These are phyloP conservation scores for Cladosporium sp. DNA, from an alignment of 2,329 filamentous ascomycete species.

Conservation along the genomic window DNA sequence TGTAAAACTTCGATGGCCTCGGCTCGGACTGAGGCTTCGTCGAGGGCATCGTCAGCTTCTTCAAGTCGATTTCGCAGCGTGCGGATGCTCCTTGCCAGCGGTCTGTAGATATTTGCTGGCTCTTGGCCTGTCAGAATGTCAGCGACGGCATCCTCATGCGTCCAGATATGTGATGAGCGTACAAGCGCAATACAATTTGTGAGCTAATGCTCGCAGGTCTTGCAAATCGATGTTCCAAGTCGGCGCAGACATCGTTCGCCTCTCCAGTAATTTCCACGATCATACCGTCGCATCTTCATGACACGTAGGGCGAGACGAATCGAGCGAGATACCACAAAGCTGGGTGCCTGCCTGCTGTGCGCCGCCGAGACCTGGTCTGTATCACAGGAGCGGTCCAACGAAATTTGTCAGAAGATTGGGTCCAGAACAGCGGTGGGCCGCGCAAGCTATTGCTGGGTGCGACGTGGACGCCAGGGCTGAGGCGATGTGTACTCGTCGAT, in stretches of 20 bases:
- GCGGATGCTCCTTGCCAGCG: conserved; percentile 14
- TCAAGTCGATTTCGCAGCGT: conserved; percentile 19
- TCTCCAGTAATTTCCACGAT: background rate
- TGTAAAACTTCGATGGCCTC: conserved; percentile 5
- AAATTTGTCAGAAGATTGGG: background rate
- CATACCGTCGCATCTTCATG: background rate
- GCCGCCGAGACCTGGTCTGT: background rate
- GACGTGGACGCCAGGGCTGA: background rate
- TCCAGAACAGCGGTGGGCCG: background rate
- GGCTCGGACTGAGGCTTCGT: background rate
- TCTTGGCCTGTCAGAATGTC: conserved; percentile 13
- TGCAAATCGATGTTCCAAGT: background rate
- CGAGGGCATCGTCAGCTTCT: conserved; percentile 18
- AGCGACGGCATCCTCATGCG: background rate
- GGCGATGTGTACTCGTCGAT: background rate
- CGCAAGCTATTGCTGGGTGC: background rate
- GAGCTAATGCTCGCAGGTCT: conserved; percentile 12
- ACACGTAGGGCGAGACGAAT: background rate
- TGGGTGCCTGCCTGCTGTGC: background rate
- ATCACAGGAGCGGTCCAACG: background rate
- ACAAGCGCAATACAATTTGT: conserved; percentile 18
- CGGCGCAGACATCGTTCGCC: background rate
- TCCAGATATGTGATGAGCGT: background rate
- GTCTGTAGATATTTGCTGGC: conserved; percentile 8
- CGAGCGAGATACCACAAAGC: background rate